Conservation (phyloP, 768 basidiomycete species). For the Hypsizygus marmoreus region DNA sequence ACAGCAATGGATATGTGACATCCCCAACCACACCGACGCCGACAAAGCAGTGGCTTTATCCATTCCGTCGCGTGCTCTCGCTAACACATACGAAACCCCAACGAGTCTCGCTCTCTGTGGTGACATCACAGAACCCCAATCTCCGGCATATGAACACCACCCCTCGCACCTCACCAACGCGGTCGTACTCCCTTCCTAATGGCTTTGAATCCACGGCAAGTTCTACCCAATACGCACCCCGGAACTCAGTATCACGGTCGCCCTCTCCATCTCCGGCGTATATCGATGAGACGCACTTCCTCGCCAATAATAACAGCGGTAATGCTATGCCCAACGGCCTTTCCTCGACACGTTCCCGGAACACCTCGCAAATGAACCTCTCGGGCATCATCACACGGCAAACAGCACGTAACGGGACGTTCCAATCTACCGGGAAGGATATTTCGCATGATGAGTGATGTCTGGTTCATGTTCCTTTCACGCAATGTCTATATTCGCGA, state of each 20-base stretch:
- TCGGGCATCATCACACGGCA: slow-evolving; percentile 52
- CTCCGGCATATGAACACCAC: slow-evolving; percentile 25
- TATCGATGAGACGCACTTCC: slow-evolving; percentile 33
- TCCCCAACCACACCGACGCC: slow-evolving; percentile 35
- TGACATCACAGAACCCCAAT: slow-evolving; percentile 26
- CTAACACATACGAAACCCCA: slow-evolving; percentile 25
- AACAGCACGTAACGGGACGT: slow-evolving; percentile 15
- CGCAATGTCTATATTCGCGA: no score
- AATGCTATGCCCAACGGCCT: slow-evolving; percentile 30
- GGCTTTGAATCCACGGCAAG: slow-evolving; percentile 28
- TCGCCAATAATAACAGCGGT: slow-evolving; percentile 9
- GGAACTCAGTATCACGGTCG: slow-evolving; percentile 42
- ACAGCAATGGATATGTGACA: slow-evolving; percentile 18
- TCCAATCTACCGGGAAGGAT: neutral
- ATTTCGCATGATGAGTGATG: slow-evolving; percentile 1
- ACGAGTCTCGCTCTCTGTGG: slow-evolving; percentile 23
- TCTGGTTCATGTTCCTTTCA: no score
- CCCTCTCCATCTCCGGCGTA: slow-evolving; percentile 49
- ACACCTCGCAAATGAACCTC: slow-evolving; percentile 66
- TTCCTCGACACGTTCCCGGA: slow-evolving; percentile 64
- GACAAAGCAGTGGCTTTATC: slow-evolving; percentile 31
- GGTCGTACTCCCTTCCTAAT: slow-evolving; percentile 37
- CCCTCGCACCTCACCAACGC: slow-evolving; percentile 35
- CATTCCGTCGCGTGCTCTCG: slow-evolving; percentile 37
- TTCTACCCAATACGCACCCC: slow-evolving; percentile 37